phyloP scores from a whole-genome alignment of 1,284 basidiomycete genomes.

The Ceratobasidium sp. region DNA sequence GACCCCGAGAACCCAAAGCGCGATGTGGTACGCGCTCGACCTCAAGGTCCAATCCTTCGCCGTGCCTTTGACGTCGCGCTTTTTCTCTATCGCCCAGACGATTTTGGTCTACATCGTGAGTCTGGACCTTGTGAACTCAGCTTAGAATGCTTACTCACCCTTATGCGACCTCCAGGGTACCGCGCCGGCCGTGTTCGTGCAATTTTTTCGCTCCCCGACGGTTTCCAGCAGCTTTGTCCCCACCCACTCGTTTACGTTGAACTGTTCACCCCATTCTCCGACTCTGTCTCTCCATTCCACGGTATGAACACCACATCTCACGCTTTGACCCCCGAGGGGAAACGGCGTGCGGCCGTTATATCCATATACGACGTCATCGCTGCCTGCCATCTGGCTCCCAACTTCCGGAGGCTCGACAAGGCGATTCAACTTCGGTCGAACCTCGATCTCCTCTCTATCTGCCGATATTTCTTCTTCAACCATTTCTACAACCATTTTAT shows the following conservation, averaged over 20 bases:
- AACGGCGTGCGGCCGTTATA: background rate
- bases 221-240: background rate
- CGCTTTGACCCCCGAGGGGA: background rate
- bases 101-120: slow-evolving; percentile 46
- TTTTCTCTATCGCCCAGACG: background rate
- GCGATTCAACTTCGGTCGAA: background rate
- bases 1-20: slow-evolving; percentile 1
- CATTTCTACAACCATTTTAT: slow-evolving; percentile 16
- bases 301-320: background rate
- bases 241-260: slow-evolving; percentile 27
- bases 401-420: background rate
- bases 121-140: background rate
- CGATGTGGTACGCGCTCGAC: slow-evolving; percentile 13
- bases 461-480: background rate
- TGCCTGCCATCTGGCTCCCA: background rate
- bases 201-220: slow-evolving; percentile 11
- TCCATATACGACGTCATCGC: background rate
- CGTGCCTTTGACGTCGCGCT: slow-evolving; percentile 9
- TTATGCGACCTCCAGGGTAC: slow-evolving; percentile 14
- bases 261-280: slow-evolving; percentile 21
- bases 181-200: slow-evolving; percentile 20
- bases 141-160: background rate
- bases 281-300: background rate
- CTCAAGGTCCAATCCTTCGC: slow-evolving; percentile 48
- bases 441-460: background rate